Evolutionary conservation across 2,329 filamentous ascomycete genomes (phyloP).

Genomic region (Ophiocordyceps polyrhachis-furcata): DNA sequence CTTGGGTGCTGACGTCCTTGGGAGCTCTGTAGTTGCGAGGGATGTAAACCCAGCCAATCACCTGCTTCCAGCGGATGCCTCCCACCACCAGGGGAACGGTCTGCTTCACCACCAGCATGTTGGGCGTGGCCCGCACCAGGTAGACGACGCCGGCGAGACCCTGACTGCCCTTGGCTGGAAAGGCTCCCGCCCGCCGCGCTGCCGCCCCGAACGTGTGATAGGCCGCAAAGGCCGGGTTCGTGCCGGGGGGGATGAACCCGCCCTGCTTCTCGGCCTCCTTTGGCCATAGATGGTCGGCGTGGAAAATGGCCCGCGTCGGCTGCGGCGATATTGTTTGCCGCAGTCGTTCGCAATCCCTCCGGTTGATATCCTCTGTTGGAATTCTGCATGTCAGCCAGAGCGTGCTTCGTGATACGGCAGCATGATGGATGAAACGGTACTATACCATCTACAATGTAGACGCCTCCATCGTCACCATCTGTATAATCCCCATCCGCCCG

Average conservation of each 20-base stretch:
- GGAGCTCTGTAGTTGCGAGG: background rate
- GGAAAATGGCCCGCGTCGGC: background rate
- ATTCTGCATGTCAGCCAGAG: background rate
- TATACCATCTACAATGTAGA: background rate
- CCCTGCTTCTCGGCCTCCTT: background rate
- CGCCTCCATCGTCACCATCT: background rate
- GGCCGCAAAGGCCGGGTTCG: background rate
- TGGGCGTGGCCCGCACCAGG: background rate
- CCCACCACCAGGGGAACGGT: background rate
- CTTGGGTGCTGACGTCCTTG: background rate
- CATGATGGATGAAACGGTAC: background rate
- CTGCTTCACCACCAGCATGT: background rate
- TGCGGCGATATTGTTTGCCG: background rate
- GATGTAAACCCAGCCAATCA: background rate
- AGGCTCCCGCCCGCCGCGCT: background rate
- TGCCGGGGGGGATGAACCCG: background rate
- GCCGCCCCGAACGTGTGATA: background rate
- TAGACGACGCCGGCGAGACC: background rate
- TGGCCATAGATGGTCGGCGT: background rate
- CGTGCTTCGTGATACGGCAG: background rate
- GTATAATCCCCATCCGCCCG: background rate
- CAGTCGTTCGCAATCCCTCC: background rate
- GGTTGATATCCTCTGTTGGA: background rate
- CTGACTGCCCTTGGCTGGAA: background rate
- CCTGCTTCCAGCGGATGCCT: background rate